Evolutionary conservation across 78 protist species (phyloP).

Genomic region (Diacronema lutheri): DNA sequence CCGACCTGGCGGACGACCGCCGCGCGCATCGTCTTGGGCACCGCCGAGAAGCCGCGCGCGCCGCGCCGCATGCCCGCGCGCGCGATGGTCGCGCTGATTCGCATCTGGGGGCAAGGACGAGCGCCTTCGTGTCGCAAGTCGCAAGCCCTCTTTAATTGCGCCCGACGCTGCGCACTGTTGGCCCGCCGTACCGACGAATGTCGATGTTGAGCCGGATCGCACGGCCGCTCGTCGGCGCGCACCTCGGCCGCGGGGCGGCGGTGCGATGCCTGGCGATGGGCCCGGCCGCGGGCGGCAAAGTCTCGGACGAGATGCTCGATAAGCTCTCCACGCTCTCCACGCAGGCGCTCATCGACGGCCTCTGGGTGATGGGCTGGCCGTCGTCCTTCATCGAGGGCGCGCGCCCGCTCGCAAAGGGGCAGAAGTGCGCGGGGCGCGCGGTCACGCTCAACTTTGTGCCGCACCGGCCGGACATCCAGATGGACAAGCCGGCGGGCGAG

Average conservation of each 20-base stretch:
- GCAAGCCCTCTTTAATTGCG: too few species aligned
- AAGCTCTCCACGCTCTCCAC: constrained; percentile 29
- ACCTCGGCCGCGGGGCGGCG: too few species aligned
- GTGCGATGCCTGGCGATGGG: not conserved
- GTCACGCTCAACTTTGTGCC: constrained; percentile 29
- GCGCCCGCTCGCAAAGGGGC: not conserved
- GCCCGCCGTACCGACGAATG: too few species aligned
- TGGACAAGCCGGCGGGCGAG: constrained; percentile 30
- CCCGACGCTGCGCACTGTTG: too few species aligned
- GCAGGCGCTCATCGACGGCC: constrained; percentile 36
- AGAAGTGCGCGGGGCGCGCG: constrained; percentile 31
- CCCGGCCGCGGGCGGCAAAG: constrained; percentile 1
- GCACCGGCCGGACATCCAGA: constrained; percentile 36
- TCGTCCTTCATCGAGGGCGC: constrained; percentile 32
- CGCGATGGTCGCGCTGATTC: too few species aligned
- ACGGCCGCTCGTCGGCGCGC: too few species aligned
- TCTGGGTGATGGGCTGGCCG: constrained; percentile 50
- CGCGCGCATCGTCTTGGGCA: not conserved
- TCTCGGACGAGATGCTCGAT: constrained; percentile 17
- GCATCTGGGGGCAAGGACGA: too few species aligned
- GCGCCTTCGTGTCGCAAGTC: too few species aligned
- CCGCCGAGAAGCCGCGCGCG: not conserved
- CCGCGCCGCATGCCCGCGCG: too few species aligned
- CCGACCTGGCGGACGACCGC: not conserved
- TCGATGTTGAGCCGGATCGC: too few species aligned